Evolutionary conservation across 495 filamentous ascomycete species (phyloP).

Genomic region (Parathielavia appendiculata): DNA sequence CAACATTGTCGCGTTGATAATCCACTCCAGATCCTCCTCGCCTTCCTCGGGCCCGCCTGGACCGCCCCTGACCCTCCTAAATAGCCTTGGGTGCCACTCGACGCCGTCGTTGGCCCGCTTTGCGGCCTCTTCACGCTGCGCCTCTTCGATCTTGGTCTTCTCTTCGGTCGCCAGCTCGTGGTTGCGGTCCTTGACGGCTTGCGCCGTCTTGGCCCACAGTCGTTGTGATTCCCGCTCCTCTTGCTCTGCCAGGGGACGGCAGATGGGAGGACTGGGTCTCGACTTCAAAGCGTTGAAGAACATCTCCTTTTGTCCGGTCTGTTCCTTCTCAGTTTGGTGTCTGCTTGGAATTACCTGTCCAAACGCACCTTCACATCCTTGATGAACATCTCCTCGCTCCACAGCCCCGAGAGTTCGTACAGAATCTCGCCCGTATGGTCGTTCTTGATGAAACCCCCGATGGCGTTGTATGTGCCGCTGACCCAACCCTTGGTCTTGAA

Average conservation of each 20-base stretch:
- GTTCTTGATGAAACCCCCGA: conserved; percentile 88
- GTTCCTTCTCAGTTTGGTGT: not conserved
- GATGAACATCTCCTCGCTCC: conserved; percentile 91
- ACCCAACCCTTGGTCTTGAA: conserved; percentile 99
- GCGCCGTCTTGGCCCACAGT: conserved; percentile 74
- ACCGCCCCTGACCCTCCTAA: conserved; percentile 68
- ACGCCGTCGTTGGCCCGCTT: conserved; percentile 72
- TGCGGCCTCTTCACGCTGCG: conserved; percentile 82
- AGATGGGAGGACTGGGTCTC: conserved; percentile 67
- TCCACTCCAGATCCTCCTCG: conserved; percentile 86
- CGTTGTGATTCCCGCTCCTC: conserved; percentile 84
- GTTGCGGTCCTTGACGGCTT: conserved; percentile 75
- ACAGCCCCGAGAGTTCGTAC: conserved; percentile 86
- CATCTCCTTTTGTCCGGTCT: conserved; percentile 84
- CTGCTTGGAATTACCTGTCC: conserved; percentile 8
- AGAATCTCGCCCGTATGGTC: conserved; percentile 78
- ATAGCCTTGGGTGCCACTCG: conserved; percentile 85
- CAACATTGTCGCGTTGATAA: conserved; percentile 85
- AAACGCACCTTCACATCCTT: conserved; percentile 69
- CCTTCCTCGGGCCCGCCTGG: conserved; percentile 72
- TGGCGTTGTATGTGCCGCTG: conserved; percentile 91
- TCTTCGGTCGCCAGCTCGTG: conserved; percentile 90
- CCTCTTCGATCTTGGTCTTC: conserved; percentile 90
- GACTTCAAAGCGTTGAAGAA: conserved; percentile 81
- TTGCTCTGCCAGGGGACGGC: conserved; percentile 78